phyloP scores from a whole-genome alignment of 2,329 filamentous ascomycete genomes.

The Incumbomyces lentus region DNA sequence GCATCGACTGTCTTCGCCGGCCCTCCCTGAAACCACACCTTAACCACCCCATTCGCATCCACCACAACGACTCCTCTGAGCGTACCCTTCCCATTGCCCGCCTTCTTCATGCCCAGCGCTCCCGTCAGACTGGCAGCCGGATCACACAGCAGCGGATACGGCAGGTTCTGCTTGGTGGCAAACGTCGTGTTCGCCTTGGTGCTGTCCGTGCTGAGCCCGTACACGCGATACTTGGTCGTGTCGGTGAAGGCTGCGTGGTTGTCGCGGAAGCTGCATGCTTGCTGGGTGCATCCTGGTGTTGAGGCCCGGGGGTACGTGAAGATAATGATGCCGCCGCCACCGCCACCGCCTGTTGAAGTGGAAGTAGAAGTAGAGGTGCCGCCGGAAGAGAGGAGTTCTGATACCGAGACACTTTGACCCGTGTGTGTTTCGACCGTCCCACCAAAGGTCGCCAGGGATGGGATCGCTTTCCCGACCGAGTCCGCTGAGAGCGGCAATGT shows the following conservation, averaged over 20 bases:
- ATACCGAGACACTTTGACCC: slow-evolving; percentile 52
- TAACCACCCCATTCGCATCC: slow-evolving; percentile 68
- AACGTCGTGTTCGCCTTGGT: slow-evolving; percentile 89
- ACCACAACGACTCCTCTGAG: slow-evolving; percentile 80
- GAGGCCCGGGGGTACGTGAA: slow-evolving; percentile 91
- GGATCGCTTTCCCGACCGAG: slow-evolving; percentile 41
- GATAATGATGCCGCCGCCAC: slow-evolving; percentile 7
- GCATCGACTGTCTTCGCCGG: slow-evolving; percentile 68
- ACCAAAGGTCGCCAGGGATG: slow-evolving; percentile 44
- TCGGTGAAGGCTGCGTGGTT: slow-evolving; percentile 63
- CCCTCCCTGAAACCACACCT: slow-evolving; percentile 63
- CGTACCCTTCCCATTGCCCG: slow-evolving; percentile 51
- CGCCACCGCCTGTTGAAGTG: too few species aligned
- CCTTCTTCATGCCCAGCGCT: slow-evolving; percentile 84
- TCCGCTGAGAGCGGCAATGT: background rate
- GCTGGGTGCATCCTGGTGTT: slow-evolving; percentile 88
- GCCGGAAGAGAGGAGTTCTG: background rate
- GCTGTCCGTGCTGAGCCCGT: slow-evolving; percentile 77
- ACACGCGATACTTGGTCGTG: slow-evolving; percentile 69
- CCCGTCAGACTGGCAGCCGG: slow-evolving; percentile 60
- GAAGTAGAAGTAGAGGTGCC: too few species aligned
- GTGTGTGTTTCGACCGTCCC: slow-evolving; percentile 76
- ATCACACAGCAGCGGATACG: slow-evolving; percentile 83
- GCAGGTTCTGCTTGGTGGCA: slow-evolving; percentile 80
- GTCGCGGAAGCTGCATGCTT: slow-evolving; percentile 90